Percentiles rank a stretch among this genome's conserved stretches.
Conservation (phyloP, 345 rosid species). For the Camelina neglecta region DNA sequence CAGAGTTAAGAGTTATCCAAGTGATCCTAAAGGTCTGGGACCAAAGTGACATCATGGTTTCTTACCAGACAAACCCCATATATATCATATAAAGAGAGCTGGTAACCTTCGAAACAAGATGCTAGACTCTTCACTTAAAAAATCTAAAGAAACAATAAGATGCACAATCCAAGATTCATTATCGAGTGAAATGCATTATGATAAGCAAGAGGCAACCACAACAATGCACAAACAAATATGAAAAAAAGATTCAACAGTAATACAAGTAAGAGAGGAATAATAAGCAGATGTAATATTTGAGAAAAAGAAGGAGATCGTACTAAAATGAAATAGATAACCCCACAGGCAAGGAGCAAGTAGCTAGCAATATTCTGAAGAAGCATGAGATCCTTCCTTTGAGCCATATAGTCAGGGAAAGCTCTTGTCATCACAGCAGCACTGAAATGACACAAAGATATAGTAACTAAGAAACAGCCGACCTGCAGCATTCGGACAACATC, state of each 20-base stretch:
- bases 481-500: too few relatives aligned
- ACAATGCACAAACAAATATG: constrained; percentile 3
- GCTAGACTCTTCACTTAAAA: background rate
- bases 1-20: background rate
- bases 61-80: background rate
- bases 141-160: background rate
- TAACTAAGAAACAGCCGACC: background rate
- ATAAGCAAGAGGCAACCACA: constrained; percentile 5
- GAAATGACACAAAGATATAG: constrained; percentile 29
- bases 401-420: constrained; percentile 76
- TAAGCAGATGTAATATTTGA: background rate
- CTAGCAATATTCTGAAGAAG: constrained; percentile 84
- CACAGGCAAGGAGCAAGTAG: constrained; percentile 91
- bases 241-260: constrained; percentile 13
- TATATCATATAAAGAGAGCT: background rate
- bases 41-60: background rate
- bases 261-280: background rate
- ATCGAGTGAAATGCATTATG: background rate
- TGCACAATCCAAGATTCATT: background rate
- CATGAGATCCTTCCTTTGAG: constrained; percentile 54
- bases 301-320: constrained; percentile 50
- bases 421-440: constrained; percentile 98
- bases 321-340: constrained; percentile 68
- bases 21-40: background rate
- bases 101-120: background rate